phyloP scores from a whole-genome alignment of 2,329 filamentous ascomycete species.

The Verticillium longisporum region DNA sequence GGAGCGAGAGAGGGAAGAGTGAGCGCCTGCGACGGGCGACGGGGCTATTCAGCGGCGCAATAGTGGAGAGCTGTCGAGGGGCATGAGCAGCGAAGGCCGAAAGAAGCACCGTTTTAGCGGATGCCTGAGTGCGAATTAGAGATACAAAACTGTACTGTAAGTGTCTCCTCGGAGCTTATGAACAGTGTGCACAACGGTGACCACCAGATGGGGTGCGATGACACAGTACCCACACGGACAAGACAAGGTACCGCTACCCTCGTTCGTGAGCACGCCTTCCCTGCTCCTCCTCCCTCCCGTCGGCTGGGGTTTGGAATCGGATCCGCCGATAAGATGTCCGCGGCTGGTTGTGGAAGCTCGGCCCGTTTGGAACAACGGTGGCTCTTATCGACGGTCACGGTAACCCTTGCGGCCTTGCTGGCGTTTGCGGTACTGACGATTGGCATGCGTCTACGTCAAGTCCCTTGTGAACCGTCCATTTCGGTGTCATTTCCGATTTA shows the following conservation, averaged over 20 bases:
- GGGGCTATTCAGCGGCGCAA: constrained; percentile 2
- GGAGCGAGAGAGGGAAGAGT: neutral
- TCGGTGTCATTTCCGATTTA: neutral
- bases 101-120: constrained; percentile 4
- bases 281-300: neutral
- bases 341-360: neutral
- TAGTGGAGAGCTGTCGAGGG: neutral
- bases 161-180: neutral
- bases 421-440: neutral
- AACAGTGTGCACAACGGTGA: neutral
- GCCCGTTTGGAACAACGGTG: neutral
- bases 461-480: neutral
- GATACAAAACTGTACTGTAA: constrained; percentile 18
- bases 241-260: neutral
- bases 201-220: neutral
- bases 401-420: neutral
- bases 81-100: neutral
- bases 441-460: neutral
- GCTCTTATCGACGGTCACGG: neutral
- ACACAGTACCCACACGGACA: neutral
- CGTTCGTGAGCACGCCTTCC: neutral
- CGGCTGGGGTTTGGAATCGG: neutral
- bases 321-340: neutral
- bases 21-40: neutral
- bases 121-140: neutral